phyloP scores from a whole-genome alignment of 148 eudicot genomes.

The Beta vulgaris region DNA sequence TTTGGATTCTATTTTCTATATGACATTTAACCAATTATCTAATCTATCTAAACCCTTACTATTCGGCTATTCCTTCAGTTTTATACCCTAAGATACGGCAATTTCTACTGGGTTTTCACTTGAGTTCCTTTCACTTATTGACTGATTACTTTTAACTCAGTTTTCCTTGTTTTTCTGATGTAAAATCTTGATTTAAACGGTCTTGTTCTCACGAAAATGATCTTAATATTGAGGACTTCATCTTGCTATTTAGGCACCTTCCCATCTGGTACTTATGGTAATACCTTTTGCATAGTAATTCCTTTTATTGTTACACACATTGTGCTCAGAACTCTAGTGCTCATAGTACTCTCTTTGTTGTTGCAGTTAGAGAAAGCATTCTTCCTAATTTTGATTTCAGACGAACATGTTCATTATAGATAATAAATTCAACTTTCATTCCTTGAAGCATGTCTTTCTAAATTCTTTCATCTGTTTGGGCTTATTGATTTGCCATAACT shows the following conservation, averaged over 20 bases:
- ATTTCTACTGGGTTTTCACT: neutral
- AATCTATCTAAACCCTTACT: neutral
- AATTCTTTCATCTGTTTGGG: neutral
- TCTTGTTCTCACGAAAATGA: neutral
- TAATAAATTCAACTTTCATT: neutral
- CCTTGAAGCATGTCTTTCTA: neutral
- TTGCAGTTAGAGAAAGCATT: neutral
- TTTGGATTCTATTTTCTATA: neutral
- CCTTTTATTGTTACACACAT: neutral
- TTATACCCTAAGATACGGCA: neutral
- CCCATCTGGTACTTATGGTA: neutral
- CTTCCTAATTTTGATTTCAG: neutral
- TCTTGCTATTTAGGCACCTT: neutral
- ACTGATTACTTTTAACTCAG: neutral
- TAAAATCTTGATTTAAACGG: neutral
- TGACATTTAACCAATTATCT: neutral
- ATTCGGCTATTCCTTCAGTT: neutral
- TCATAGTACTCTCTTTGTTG: neutral
- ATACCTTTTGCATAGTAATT: neutral
- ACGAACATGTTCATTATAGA: too few relatives aligned
- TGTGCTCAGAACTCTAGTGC: neutral
- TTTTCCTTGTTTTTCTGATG: neutral
- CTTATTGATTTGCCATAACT: neutral
- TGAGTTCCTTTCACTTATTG: neutral
- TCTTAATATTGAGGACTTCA: neutral